phyloP scores from a whole-genome alignment of 768 basidiomycete species.

The Clitopilus passeckerianus region DNA sequence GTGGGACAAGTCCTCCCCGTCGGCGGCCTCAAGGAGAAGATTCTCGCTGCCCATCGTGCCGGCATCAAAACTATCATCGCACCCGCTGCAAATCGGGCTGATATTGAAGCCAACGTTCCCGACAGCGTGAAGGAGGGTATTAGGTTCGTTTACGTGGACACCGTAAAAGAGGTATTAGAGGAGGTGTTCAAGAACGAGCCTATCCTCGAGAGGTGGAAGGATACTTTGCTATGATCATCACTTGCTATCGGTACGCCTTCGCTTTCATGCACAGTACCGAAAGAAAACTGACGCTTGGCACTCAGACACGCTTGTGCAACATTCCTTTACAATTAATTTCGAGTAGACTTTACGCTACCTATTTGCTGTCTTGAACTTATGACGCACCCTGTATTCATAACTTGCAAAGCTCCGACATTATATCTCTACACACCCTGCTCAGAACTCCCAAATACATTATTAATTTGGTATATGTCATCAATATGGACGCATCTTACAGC shows the following conservation, averaged over 20 bases:
- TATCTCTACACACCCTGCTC: not conserved
- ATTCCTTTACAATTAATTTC: not conserved
- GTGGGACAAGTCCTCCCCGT: constrained; percentile 96
- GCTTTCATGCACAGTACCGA: not conserved
- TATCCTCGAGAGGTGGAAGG: constrained; percentile 62
- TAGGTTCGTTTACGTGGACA: constrained; percentile 92
- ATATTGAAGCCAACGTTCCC: constrained; percentile 97
- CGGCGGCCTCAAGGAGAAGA: constrained; percentile 94
- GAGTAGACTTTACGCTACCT: not conserved
- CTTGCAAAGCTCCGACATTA: not conserved
- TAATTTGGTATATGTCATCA: not conserved
- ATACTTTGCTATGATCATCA: constrained; percentile 28
- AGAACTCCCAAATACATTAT: not conserved
- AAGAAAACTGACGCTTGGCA: not conserved
- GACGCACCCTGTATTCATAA: not conserved
- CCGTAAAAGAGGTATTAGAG: constrained; percentile 82
- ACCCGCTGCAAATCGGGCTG: constrained; percentile 83
- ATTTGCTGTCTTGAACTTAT: not conserved
- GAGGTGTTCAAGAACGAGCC: constrained; percentile 75
- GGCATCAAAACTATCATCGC: constrained; percentile 91
- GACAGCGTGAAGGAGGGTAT: constrained; percentile 95
- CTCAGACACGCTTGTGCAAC: not conserved
- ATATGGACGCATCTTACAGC: not conserved
- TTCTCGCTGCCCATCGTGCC: constrained; percentile 93
- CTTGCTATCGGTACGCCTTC: not conserved